phyloP scores from a whole-genome alignment of 2,329 filamentous ascomycete genomes.

The Alternaria atra region DNA sequence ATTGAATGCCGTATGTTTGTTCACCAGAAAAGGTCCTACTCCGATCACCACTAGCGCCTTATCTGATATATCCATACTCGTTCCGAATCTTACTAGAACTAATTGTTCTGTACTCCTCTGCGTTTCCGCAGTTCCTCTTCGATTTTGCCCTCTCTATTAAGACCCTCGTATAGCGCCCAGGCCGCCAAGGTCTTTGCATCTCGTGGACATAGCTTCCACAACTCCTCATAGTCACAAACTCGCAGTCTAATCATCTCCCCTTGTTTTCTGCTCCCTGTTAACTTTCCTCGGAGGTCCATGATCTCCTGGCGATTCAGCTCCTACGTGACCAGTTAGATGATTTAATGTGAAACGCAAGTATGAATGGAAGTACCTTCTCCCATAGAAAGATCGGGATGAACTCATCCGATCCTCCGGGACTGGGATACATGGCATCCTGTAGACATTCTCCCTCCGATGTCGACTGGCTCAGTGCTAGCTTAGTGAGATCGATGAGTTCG shows the following conservation, averaged over 20 bases:
- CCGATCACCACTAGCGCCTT: no score
- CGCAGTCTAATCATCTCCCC: slow-evolving; percentile 65
- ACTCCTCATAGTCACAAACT: slow-evolving; percentile 56
- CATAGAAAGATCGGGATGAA: slow-evolving; percentile 64
- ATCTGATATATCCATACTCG: no score
- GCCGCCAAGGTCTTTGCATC: slow-evolving; percentile 65
- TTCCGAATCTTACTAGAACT: no score
- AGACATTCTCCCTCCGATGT: slow-evolving; percentile 4
- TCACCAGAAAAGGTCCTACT: no score
- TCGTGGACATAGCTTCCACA: slow-evolving; percentile 62
- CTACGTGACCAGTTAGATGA: background rate
- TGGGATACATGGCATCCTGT: slow-evolving; percentile 56
- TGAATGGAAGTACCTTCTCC: slow-evolving; percentile 54
- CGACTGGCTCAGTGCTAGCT: slow-evolving; percentile 52
- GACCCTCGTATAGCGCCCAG: slow-evolving; percentile 65
- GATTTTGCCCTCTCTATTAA: slow-evolving; percentile 60
- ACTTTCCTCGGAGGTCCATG: slow-evolving; percentile 52
- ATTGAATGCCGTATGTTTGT: no score
- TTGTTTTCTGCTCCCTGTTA: slow-evolving; percentile 60
- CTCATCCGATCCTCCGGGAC: slow-evolving; percentile 64
- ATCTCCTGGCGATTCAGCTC: background rate
- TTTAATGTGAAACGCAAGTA: slow-evolving; percentile 31
- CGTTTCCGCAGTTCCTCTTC: slow-evolving; percentile 5
- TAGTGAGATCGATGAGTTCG: slow-evolving; percentile 63
- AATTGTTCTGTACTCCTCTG: background rate